These are phyloP conservation scores for Salinomyces thailandicus DNA, from an alignment of 2,329 filamentous ascomycete species.

Conservation along the genomic window DNA sequence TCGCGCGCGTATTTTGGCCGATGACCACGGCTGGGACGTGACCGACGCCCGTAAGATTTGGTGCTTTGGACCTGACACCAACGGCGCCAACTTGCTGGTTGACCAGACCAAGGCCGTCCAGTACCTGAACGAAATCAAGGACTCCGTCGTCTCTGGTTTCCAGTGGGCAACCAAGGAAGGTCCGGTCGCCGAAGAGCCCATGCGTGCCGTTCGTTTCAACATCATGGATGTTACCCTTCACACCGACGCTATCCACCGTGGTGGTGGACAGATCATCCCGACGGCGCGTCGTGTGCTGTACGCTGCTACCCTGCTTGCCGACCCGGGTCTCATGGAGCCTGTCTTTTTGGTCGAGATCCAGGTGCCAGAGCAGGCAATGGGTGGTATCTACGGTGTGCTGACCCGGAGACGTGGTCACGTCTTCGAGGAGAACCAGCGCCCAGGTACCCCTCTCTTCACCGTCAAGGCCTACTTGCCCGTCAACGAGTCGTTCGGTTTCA, in stretches of 20 bases:
- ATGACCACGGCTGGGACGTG: slow-evolving; percentile 98
- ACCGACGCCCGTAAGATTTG: slow-evolving; percentile 99
- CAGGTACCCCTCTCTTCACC: slow-evolving; percentile 97
- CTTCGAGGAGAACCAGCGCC: slow-evolving; percentile 95
- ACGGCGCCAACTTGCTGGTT: slow-evolving; percentile 93
- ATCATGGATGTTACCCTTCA: slow-evolving; percentile 98
- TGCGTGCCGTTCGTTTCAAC: slow-evolving; percentile 97
- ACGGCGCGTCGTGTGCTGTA: slow-evolving; percentile 96
- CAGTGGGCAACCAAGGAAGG: slow-evolving; percentile 98
- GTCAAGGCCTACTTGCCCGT: slow-evolving; percentile 96
- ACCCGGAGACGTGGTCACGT: slow-evolving; percentile 98
- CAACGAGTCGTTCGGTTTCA: slow-evolving; percentile 98
- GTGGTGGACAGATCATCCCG: slow-evolving; percentile 97
- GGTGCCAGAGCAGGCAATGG: slow-evolving; percentile 97
- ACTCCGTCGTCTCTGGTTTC: slow-evolving; percentile 98
- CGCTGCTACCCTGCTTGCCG: slow-evolving; percentile 79
- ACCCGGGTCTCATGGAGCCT: slow-evolving; percentile 87
- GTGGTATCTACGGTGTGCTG: slow-evolving; percentile 98
- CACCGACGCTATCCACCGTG: slow-evolving; percentile 98
- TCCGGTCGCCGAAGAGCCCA: slow-evolving; percentile 94
- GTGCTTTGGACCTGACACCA: slow-evolving; percentile 98
- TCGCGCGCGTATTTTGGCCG: slow-evolving; percentile 88
- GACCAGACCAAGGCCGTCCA: slow-evolving; percentile 99
- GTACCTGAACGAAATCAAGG: slow-evolving; percentile 99
- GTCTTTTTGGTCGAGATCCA: slow-evolving; percentile 99